A percentile compares a stretch with the other conserved stretches of the same genome.
phyloP scores from a whole-genome alignment of 768 basidiomycete species.

The Lentinula aciculospora region DNA sequence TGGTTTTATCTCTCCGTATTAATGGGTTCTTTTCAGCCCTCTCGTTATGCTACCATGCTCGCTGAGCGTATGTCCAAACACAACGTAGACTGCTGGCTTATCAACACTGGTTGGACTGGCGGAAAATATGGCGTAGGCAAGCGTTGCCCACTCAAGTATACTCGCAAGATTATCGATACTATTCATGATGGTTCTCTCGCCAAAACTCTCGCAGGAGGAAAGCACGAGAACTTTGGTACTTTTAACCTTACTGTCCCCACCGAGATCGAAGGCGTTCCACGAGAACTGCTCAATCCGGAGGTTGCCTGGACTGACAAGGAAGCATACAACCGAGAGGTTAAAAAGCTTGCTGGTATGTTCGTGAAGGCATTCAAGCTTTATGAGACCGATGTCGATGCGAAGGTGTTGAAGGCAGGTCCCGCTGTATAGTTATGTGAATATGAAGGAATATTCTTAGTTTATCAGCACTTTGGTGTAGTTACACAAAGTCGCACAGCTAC shows the following conservation, averaged over 20 bases:
- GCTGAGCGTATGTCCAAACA: constrained; percentile 88
- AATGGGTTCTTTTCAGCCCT: constrained; percentile 49
- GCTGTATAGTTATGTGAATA: constrained; percentile 30
- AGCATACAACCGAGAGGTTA: constrained; percentile 83
- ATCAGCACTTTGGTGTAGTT: background rate
- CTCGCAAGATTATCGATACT: constrained; percentile 93
- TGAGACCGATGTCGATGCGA: constrained; percentile 76
- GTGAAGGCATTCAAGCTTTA: constrained; percentile 89
- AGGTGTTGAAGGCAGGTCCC: constrained; percentile 82
- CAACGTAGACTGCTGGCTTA: constrained; percentile 93
- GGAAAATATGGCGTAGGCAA: constrained; percentile 90
- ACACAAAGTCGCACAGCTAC: background rate
- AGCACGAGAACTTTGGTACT: constrained; percentile 77
- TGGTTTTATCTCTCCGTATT: background rate
- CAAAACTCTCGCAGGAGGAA: constrained; percentile 78
- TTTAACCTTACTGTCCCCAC: constrained; percentile 89
- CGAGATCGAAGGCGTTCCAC: constrained; percentile 76
- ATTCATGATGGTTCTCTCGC: constrained; percentile 92
- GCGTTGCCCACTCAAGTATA: constrained; percentile 95
- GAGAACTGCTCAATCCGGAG: constrained; percentile 84
- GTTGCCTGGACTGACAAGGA: constrained; percentile 87
- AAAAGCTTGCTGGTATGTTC: constrained; percentile 92
- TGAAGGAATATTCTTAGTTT: background rate
- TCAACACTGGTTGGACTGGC: constrained; percentile 98
- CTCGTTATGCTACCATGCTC: constrained; percentile 95